These are phyloP conservation scores for Kazachstania bromeliacearum DNA, from an alignment of 805 yeast genomes.

Conservation along the genomic window DNA sequence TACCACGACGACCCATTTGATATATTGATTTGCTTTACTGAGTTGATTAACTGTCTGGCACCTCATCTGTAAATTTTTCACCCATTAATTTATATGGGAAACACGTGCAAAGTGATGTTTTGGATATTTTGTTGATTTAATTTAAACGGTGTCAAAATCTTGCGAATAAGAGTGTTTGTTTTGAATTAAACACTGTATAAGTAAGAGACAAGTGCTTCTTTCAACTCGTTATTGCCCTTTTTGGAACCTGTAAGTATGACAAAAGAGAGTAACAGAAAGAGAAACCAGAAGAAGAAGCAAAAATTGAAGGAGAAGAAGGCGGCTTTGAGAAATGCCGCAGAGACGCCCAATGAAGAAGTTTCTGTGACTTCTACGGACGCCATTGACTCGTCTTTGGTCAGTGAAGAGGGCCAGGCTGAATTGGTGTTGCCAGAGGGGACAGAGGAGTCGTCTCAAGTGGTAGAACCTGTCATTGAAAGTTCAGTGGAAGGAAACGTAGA, in stretches of 20 bases:
- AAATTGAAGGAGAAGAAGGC: constrained; percentile 27
- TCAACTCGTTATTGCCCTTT: background rate
- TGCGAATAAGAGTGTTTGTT: no score
- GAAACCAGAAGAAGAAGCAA: constrained; percentile 29
- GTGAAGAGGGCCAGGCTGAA: background rate
- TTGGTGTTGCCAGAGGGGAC: background rate
- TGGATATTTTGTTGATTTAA: no score
- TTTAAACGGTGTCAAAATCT: no score
- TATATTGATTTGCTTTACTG: no score
- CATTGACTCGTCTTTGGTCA: background rate
- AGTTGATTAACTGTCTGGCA: background rate
- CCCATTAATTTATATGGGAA: no score
- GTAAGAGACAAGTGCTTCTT: no score
- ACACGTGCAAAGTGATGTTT: no score
- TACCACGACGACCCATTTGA: constrained; percentile 31
- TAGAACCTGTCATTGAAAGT: no score
- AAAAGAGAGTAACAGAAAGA: constrained; percentile 28
- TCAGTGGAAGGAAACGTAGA: no score
- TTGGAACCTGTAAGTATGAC: constrained; percentile 14
- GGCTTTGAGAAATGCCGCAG: constrained; percentile 3
- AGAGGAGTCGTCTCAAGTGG: background rate
- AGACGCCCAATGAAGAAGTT: background rate
- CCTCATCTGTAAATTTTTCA: no score
- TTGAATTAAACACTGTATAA: no score
- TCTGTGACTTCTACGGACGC: constrained; percentile 1